These are phyloP conservation scores for Leersia perrieri DNA, from an alignment of 176 grass and related monocot species.

Conservation along the genomic window DNA sequence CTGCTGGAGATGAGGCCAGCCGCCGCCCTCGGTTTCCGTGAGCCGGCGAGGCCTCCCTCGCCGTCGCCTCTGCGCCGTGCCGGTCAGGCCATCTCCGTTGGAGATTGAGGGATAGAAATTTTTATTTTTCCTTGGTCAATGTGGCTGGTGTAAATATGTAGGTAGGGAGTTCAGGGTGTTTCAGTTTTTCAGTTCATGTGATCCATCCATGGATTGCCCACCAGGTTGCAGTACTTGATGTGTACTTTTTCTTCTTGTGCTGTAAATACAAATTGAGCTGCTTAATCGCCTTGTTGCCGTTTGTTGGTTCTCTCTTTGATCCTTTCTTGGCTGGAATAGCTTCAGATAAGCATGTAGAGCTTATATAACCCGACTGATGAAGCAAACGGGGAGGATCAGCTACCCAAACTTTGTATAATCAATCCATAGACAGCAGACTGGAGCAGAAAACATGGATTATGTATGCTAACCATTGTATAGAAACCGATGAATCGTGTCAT, in stretches of 20 bases:
- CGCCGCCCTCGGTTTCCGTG: not conserved
- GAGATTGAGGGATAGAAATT: constrained; percentile 14
- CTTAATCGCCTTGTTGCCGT: not conserved
- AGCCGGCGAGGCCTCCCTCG: constrained; percentile 12
- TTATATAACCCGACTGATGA: not conserved
- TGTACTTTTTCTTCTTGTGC: not conserved
- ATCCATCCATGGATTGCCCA: constrained; percentile 1
- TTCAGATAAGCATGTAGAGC: constrained; percentile 2
- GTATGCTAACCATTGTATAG: not conserved
- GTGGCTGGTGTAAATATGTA: constrained; percentile 10
- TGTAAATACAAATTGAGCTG: constrained; percentile 20
- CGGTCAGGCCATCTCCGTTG: constrained; percentile 37
- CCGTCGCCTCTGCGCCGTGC: constrained; percentile 30
- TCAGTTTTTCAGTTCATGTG: not conserved
- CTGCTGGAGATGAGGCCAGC: constrained; percentile 35
- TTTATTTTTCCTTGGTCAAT: not conserved
- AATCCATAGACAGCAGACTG: not conserved
- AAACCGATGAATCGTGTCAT: not conserved
- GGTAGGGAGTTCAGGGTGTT: not conserved
- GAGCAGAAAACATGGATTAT: not conserved
- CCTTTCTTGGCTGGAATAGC: not conserved
- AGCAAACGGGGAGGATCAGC: not conserved
- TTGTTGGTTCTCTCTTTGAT: not conserved
- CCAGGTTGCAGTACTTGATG: not conserved
- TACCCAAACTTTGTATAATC: not conserved